Evolutionary conservation across 140 eudicot genomes (phyloP).

Genomic region (Flaveria floridana): DNA sequence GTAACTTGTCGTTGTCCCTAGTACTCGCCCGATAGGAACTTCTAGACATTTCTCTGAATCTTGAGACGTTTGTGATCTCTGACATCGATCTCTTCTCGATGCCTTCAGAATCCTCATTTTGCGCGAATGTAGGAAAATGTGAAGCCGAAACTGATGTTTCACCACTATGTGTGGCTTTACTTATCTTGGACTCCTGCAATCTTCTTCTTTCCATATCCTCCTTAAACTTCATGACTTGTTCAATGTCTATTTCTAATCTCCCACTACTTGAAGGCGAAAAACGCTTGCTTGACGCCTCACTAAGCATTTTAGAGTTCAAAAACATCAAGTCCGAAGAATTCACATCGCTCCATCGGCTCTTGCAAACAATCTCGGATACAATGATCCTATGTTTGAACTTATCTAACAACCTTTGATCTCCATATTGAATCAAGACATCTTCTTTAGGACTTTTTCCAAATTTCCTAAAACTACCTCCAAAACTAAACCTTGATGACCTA

Average conservation of each 20-base stretch:
- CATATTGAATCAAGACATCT: conserved; percentile 43
- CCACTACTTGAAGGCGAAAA: conserved; percentile 38
- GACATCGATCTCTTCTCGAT: conserved; percentile 61
- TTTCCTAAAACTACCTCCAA: conserved; percentile 34
- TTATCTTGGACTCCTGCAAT: conserved; percentile 32
- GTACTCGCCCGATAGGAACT: conserved; percentile 11
- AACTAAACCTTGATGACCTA: conserved; percentile 38
- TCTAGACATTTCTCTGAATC: conserved; percentile 34
- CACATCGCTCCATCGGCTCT: conserved; percentile 72
- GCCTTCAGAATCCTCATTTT: conserved; percentile 1
- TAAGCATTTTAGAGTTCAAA: conserved; percentile 64
- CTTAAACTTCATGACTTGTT: conserved; percentile 43
- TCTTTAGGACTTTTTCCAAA: conserved; percentile 36
- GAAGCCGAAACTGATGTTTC: conserved; percentile 36
- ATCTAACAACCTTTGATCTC: conserved; percentile 34
- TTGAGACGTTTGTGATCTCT: conserved; percentile 48
- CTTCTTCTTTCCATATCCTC: conserved; percentile 52
- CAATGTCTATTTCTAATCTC: conserved; percentile 33
- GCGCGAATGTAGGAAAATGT: conserved; percentile 4
- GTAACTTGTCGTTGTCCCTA: conserved; percentile 37
- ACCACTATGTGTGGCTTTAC: conserved; percentile 21
- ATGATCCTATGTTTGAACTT: conserved; percentile 62
- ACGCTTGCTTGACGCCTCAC: conserved; percentile 42
- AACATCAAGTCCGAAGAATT: conserved; percentile 57
- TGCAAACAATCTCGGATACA: conserved; percentile 53